Conservation (phyloP, 2,329 filamentous ascomycete genomes). For the Fusarium subglutinans region DNA sequence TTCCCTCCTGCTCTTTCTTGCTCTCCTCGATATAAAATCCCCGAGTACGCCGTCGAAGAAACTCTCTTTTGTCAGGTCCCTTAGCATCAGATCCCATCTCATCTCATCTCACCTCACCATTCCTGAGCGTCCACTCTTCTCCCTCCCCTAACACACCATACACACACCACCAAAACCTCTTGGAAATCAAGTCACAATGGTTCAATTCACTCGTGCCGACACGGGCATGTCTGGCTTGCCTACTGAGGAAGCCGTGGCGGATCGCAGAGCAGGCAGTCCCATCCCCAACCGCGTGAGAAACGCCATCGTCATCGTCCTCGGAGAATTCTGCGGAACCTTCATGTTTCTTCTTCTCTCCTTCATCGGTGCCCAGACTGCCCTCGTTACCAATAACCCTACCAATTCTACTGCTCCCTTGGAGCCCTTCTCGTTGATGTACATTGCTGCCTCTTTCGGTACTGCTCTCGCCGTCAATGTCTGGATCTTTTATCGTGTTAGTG, state of each 20-base stretch:
- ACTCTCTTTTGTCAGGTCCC: background rate
- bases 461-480: conserved; percentile 64
- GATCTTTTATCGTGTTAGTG: conserved; percentile 65
- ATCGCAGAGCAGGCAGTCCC: background rate
- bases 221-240: conserved; percentile 20
- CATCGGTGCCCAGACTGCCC: conserved; percentile 51
- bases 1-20: background rate
- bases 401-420: conserved; percentile 43
- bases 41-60: conserved; percentile 4
- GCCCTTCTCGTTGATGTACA: conserved; percentile 56
- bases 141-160: background rate
- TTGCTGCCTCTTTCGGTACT: conserved; percentile 60
- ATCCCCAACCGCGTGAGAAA: conserved; percentile 41
- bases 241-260: conserved; percentile 18
- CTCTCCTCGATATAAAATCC: conserved; percentile 26
- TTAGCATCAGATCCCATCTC: background rate
- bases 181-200: conserved; percentile 11
- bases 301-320: conserved; percentile 54
- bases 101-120: background rate
- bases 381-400: conserved; percentile 44
- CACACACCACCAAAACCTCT: background rate
- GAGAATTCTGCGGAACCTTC: conserved; percentile 64
- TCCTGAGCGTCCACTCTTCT: background rate
- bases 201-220: conserved; percentile 12
- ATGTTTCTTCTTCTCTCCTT: conserved; percentile 60